Percentiles rank a stretch among this genome's conserved stretches.
Conservation (phyloP, 1,284 basidiomycete genomes). For the Ceratobasidium sp. region DNA sequence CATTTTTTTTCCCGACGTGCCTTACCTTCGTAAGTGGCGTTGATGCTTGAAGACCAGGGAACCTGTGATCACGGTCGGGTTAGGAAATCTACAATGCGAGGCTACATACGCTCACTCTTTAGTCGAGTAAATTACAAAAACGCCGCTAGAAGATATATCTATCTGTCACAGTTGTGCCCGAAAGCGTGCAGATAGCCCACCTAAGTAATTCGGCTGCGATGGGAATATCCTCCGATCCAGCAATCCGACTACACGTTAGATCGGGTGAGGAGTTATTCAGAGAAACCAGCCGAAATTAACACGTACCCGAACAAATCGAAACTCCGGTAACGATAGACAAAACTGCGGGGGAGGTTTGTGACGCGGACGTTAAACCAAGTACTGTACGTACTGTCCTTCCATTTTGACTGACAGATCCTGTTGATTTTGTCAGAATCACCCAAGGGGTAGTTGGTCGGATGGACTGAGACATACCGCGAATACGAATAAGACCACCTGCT, state of each 20-base stretch:
- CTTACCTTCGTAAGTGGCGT: slow-evolving; percentile 78
- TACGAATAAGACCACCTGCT: slow-evolving; percentile 72
- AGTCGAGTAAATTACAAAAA: slow-evolving; percentile 78
- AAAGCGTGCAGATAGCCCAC: background rate
- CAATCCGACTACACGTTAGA: slow-evolving; percentile 42
- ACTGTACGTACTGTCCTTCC: slow-evolving; percentile 61
- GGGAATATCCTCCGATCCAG: slow-evolving; percentile 55
- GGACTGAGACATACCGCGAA: slow-evolving; percentile 66
- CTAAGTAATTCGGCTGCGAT: slow-evolving; percentile 74
- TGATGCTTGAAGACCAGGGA: slow-evolving; percentile 76
- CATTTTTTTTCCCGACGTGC: background rate
- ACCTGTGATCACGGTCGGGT: slow-evolving; percentile 52
- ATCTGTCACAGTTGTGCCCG: background rate
- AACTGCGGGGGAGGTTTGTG: slow-evolving; percentile 52
- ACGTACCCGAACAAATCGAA: slow-evolving; percentile 70
- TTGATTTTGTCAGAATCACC: background rate
- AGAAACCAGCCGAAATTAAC: slow-evolving; percentile 10
- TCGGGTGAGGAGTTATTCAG: slow-evolving; percentile 42
- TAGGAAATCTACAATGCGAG: background rate
- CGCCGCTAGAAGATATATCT: slow-evolving; percentile 58
- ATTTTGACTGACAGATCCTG: slow-evolving; percentile 68
- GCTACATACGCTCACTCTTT: slow-evolving; percentile 61
- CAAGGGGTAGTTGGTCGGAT: background rate
- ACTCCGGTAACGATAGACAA: slow-evolving; percentile 72
- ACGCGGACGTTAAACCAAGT: background rate